Base-by-base conservation (phyloP, 164 flowering plant genomes). In the Macadamia tetraphylla region DNA sequence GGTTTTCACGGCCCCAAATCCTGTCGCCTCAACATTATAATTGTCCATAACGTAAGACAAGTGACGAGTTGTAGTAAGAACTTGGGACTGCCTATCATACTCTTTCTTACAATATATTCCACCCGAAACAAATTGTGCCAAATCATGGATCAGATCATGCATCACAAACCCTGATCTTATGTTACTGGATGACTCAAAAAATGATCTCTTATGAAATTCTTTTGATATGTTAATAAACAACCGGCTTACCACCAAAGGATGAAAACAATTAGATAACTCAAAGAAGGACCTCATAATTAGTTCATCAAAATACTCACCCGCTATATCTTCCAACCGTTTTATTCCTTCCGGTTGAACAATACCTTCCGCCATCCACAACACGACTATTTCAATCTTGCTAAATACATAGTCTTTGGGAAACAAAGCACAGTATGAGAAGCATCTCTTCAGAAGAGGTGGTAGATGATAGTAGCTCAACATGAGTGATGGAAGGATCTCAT, bases 81-180 rank as follows among this genome's bases (percentile, higher is more conserved):
- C 48, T 15, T 43, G 58, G 12, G 51, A 11, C 0, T 8, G 0
- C 18, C 6, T 10, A 6, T 29, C 12, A 14, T 57, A 68, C 35
- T 66, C 82, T 46, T 60, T 18, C 23, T 31, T 42, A 35, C 49
- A 49, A 53, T 72, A 73, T 30, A 48, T 30, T 9, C 63, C 64
- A 29, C 78, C 66, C 6, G 82, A 55, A 1, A 75, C 73, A 65
- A 15, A 67, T 44, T 57, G 42, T 31, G 84, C 83, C 6, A 83
- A 44, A 62, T 81, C 84, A 71, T 67, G 15, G 8, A 78, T 43
- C 2, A 83, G 79, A 12, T 79, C 82, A 65, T 76, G 86, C 84
- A 81, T 79, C 0, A 57, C 18, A 51, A 58, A 77, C 0, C 40
- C 0, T 1, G 6, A 46, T 18, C 40, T 5, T 35, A 5, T 35